Evolutionary conservation across 2,329 filamentous ascomycete genomes (phyloP).

Genomic region (Onygenales sp.): DNA sequence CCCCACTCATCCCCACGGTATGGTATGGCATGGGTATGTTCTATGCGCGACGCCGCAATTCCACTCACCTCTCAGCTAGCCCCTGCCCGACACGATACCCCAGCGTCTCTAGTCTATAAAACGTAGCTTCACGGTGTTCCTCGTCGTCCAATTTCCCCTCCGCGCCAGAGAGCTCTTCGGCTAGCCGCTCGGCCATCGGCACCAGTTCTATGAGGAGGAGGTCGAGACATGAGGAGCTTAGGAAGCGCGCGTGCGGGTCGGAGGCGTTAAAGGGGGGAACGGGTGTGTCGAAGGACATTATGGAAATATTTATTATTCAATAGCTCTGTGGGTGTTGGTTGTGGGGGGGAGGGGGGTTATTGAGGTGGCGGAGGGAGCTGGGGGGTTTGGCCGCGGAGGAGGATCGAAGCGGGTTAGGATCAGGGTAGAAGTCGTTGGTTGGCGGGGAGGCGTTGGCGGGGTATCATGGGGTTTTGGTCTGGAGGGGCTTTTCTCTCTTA

Average conservation of each 20-base stretch:
- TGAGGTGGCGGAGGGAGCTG: not conserved
- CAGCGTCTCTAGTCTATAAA: slow-evolving; percentile 70
- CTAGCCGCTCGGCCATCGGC: slow-evolving; percentile 80
- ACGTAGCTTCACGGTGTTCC: slow-evolving; percentile 74
- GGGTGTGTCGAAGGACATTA: slow-evolving; percentile 66
- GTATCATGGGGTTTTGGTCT: no score
- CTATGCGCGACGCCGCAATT: not conserved
- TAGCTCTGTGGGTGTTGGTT: not conserved
- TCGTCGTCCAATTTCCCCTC: slow-evolving; percentile 42
- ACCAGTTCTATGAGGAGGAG: slow-evolving; percentile 95
- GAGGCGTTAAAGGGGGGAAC: slow-evolving; percentile 59
- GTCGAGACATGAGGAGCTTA: slow-evolving; percentile 80
- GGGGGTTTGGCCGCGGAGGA: not conserved
- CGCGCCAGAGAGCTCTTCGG: slow-evolving; percentile 50
- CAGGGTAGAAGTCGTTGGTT: not conserved
- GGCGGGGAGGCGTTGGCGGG: no score
- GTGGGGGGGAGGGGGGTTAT: not conserved
- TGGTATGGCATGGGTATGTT: not conserved
- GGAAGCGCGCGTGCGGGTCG: slow-evolving; percentile 66
- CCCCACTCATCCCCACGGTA: not conserved
- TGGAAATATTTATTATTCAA: not conserved
- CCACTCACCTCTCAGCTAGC: slow-evolving; percentile 67
- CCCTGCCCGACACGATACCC: slow-evolving; percentile 91
- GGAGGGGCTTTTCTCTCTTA: no score
- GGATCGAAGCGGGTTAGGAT: not conserved